Percentiles rank a stretch among this genome's conserved stretches.
phyloP scores from a whole-genome alignment of 768 basidiomycete genomes.

The Amanita muscaria region DNA sequence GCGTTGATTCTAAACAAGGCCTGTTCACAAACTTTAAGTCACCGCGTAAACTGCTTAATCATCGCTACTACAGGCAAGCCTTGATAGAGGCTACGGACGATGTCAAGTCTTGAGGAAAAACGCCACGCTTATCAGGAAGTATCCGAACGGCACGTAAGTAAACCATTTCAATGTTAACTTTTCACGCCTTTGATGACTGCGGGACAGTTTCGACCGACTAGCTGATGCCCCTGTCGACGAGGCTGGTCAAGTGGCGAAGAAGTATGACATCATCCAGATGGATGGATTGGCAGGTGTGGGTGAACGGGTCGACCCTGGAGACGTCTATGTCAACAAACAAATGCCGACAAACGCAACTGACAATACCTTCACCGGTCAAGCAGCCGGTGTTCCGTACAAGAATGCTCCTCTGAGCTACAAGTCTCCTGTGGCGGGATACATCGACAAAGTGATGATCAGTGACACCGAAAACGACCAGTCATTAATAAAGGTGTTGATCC shows the following conservation, averaged over 20 bases:
- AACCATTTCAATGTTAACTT: no score
- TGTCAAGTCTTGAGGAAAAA: constrained; percentile 98
- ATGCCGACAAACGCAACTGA: constrained; percentile 91
- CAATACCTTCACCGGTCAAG: constrained; percentile 79
- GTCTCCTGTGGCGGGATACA: constrained; percentile 84
- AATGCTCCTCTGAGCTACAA: constrained; percentile 92
- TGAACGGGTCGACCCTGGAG: constrained; percentile 85
- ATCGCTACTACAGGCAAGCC: constrained; percentile 56
- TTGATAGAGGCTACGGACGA: constrained; percentile 95
- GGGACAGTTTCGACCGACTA: constrained; percentile 75
- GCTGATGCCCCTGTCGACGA: constrained; percentile 88
- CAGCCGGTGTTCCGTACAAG: constrained; percentile 79
- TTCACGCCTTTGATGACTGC: constrained; percentile 7
- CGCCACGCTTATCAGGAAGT: constrained; percentile 87
- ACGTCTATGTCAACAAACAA: constrained; percentile 96
- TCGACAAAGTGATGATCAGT: constrained; percentile 97
- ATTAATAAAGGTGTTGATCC: constrained; percentile 92
- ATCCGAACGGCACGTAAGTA: constrained; percentile 95
- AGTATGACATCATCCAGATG: constrained; percentile 83
- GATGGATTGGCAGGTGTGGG: constrained; percentile 96
- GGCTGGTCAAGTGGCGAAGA: constrained; percentile 69
- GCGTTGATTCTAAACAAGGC: constrained; percentile 94
- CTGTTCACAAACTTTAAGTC: constrained; percentile 1
- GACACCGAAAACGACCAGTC: constrained; percentile 96
- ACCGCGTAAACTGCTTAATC: constrained; percentile 8